Evolutionary conservation across 495 filamentous ascomycete species (phyloP), one percentile per base, ranked within the genome.

Genomic region (Bathelium albidoporum): DNA sequence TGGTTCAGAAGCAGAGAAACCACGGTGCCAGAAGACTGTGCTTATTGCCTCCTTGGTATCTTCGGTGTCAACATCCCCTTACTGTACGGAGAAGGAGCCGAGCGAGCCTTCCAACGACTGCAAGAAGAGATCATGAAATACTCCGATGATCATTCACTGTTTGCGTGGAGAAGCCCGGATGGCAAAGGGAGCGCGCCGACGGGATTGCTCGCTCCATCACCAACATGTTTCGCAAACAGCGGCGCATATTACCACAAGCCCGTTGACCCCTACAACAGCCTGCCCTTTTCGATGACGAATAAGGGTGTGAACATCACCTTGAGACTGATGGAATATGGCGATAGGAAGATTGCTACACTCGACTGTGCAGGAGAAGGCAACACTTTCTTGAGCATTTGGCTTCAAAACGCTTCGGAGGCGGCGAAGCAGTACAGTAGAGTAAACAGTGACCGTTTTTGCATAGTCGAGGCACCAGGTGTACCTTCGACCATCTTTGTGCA

Each of bases 41-140:
- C 67, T 9, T 69, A 69, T 43, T 67, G 65, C 61, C 32, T 69
- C 36, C 28, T 69, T 24, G 67, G 67, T 28, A 41, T 69, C 12
- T 67, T 69, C 61, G 62, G 45, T n/a, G 49, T 69, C 14, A 58
- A 69, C 45, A 69, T 69, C 65, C 61, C 67, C 12, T 31, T 67
- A 16, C 43, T 67, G 12, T 69, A 69, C 44, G 67, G 67, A 24
- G 67, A 69, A 61, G 44, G 67, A 28, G 32, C 44, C 3, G 12
- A 39, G 22, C 41, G 34, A 9, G 67, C 67, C 43, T 69, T 69
- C 45, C 1, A 63, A 22, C 18, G 67, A 32, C 64, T 69, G n/a
- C 67, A 69, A 53, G 62, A 65, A 49, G 58, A 67, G 32, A 69
- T 69, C 4, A 41, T 67, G 24, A 59, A n/a, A 61, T 26, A 63